Evolutionary conservation across 768 basidiomycete genomes (phyloP), one percentile per base, ranked within the genome.

Genomic region (Royoungia palumana): DNA sequence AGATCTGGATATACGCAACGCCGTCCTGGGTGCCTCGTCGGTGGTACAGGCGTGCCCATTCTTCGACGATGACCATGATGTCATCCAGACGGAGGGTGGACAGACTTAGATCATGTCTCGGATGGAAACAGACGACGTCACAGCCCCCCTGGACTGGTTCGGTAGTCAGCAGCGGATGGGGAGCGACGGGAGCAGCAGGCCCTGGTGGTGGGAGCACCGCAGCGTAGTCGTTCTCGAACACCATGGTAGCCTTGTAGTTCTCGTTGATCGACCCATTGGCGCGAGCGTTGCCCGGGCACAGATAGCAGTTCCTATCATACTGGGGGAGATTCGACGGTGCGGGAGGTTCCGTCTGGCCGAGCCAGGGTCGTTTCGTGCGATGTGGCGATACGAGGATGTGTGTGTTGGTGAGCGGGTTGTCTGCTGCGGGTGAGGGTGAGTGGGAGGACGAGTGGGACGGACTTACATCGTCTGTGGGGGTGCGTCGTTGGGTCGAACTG

Each of bases 311-410:
- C 5, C 78, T 77, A 59, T 93, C 90, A 57, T 90, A 79, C 37
- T 74, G 53, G 0, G 84, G 85, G 5, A 87, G 73, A 30, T 70
- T 62, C 7, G 70, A 60, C 1, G 73, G 40, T 49, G 83, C 76
- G 0, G 84, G 75, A 1, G 81, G 65, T 53, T 95, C 93, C 2
- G 82, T 81, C 63, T 94, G 90, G 25, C 93, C 93, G 35, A 84
- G 76, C 94, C 94, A 96, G 13, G 94, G 94, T 17, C 94, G 82
- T 60, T 89, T 91, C 8, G 77, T 90, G 44, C 94, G 86, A 66
- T 95, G 93, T 0, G 93, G 90, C 34, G 91, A 93, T 30, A 93
- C 87, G 28, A 94, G 81, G 46, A 93, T 71, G 61, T 89, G 75
- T 57, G 85, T 85, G 50, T 80, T 77, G 1, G 80, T 83, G 49